These are phyloP conservation scores for Hericium rajendrae DNA, from an alignment of 768 basidiomycete genomes.

Conservation along the genomic window DNA sequence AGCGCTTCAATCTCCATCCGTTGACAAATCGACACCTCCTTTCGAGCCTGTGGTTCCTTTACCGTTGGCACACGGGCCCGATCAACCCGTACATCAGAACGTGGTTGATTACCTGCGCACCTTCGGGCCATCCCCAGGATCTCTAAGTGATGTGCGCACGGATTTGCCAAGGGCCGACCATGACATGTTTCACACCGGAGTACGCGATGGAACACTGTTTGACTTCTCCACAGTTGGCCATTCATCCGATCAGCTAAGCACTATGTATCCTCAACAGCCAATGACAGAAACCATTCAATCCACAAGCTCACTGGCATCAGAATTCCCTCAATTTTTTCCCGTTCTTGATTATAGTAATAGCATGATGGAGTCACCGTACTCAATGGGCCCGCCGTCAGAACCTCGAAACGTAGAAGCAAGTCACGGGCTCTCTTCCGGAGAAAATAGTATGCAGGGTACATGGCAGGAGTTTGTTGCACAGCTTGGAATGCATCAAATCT, in stretches of 20 bases:
- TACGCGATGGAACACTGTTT: background rate
- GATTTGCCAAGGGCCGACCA: background rate
- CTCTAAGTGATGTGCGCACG: background rate
- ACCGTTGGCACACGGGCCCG: constrained; percentile 43
- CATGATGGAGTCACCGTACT: constrained; percentile 4
- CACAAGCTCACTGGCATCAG: background rate
- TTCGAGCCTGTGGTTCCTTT: constrained; percentile 66
- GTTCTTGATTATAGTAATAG: constrained; percentile 60
- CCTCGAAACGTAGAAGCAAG: constrained; percentile 11
- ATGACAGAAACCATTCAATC: background rate
- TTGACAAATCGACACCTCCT: constrained; percentile 62
- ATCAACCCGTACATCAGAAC: constrained; percentile 46
- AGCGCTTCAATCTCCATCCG: constrained; percentile 15
- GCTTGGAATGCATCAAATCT: background rate
- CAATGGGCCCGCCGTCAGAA: constrained; percentile 20
- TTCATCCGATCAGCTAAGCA: background rate
- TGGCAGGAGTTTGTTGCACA: constrained; percentile 13
- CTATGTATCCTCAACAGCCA: background rate
- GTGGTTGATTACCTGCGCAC: constrained; percentile 62
- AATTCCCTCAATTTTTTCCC: constrained; percentile 63
- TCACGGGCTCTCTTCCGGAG: constrained; percentile 25
- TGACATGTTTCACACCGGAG: background rate
- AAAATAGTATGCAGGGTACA: constrained; percentile 20
- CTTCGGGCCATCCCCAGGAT: constrained; percentile 30
- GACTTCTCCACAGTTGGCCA: background rate